Evolutionary conservation across 2,329 filamentous ascomycete genomes (phyloP).

Genomic region (Aspergillus intermedius): DNA sequence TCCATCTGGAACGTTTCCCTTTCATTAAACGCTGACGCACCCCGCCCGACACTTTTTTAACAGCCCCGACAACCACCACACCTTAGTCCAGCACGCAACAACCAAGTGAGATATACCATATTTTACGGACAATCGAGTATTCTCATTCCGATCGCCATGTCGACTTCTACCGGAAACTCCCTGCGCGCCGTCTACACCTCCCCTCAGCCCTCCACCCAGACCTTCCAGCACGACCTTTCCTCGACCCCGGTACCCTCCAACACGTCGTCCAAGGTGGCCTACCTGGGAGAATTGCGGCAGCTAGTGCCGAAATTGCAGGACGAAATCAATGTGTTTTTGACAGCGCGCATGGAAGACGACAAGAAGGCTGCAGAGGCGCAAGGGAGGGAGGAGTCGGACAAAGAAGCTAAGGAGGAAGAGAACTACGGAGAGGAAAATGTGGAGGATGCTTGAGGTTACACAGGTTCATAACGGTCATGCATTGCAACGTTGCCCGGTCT

Average conservation of each 20-base stretch:
- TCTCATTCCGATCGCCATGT: slow-evolving; percentile 2
- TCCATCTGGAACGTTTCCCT: too few species aligned
- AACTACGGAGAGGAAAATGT: slow-evolving; percentile 78
- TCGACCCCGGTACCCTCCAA: slow-evolving; percentile 12
- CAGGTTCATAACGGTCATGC: not conserved
- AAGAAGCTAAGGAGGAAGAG: slow-evolving; percentile 43
- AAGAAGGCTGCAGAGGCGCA: slow-evolving; percentile 36
- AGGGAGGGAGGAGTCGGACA: slow-evolving; percentile 29
- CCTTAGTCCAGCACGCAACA: not conserved
- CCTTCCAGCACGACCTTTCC: slow-evolving; percentile 28
- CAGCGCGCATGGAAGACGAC: slow-evolving; percentile 57
- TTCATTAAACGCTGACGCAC: not conserved
- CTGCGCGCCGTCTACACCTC: slow-evolving; percentile 24
- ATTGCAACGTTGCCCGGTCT: not conserved
- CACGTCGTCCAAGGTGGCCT: slow-evolving; percentile 41
- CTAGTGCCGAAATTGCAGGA: slow-evolving; percentile 48
- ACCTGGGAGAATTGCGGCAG: slow-evolving; percentile 46
- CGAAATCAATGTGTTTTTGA: slow-evolving; percentile 55
- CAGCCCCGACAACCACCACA: not conserved
- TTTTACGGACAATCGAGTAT: not conserved
- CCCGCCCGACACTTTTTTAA: slow-evolving; percentile 4
- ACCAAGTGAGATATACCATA: not conserved
- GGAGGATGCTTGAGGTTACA: slow-evolving; percentile 45
- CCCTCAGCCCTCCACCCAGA: slow-evolving; percentile 21
- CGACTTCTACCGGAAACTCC: slow-evolving; percentile 4